phyloP scores from a whole-genome alignment of 495 filamentous ascomycete species.

The Lasiosphaeria ovina region DNA sequence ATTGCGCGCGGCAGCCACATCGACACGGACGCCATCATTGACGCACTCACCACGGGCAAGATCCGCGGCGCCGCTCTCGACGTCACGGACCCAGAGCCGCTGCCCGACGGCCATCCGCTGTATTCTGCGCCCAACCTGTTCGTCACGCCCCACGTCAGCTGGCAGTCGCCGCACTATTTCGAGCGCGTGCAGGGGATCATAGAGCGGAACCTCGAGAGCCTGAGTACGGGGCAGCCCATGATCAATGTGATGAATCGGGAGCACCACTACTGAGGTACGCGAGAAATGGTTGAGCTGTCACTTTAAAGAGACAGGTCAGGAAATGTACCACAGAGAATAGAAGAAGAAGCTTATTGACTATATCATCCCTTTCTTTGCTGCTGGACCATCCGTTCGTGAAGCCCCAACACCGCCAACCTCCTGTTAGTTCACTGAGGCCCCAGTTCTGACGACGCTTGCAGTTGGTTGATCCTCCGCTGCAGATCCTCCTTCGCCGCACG shows the following conservation, averaged over 20 bases:
- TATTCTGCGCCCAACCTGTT: conserved; percentile 73
- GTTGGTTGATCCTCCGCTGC: not conserved
- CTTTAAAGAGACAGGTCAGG: not conserved
- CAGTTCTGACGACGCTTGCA: not conserved
- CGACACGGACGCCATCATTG: conserved; percentile 65
- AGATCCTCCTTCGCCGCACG: conserved; percentile 10
- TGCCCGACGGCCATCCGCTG: conserved; percentile 66
- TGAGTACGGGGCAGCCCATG: conserved; percentile 25
- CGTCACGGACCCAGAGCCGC: conserved; percentile 82
- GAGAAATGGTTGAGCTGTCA: not conserved
- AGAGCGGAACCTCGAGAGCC: conserved; percentile 32
- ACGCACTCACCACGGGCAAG: conserved; percentile 55
- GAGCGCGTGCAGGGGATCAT: conserved; percentile 58
- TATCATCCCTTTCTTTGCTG: too few species aligned
- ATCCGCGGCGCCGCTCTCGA: conserved; percentile 77
- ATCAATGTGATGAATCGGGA: conserved; percentile 36
- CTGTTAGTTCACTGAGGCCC: too few species aligned
- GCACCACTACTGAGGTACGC: conserved; percentile 27
- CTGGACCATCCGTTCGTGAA: too few species aligned
- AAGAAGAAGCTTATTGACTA: too few species aligned
- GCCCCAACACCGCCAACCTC: too few species aligned
- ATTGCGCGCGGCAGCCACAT: conserved; percentile 72
- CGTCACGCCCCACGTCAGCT: conserved; percentile 79
- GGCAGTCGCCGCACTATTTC: conserved; percentile 56
- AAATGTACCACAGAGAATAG: too few species aligned